Percentiles rank a stretch among this genome's conserved stretches.
phyloP scores from a whole-genome alignment of 1,139 yeast species.

The Pneumocystis jirovecii region DNA sequence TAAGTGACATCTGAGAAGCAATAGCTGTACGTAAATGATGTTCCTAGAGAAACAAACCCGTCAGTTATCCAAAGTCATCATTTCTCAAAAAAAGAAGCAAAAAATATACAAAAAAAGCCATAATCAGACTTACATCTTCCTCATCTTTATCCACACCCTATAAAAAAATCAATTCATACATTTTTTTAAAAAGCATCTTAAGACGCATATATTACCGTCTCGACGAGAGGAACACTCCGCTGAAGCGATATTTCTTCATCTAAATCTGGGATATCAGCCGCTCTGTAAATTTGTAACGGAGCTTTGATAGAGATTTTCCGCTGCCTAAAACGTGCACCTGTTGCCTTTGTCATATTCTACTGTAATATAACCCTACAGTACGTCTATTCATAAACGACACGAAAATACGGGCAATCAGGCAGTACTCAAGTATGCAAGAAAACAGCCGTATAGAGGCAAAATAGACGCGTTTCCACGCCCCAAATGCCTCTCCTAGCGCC shows the following conservation, averaged over 20 bases:
- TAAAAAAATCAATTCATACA: neutral
- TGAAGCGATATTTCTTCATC: constrained; percentile 59
- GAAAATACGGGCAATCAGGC: neutral
- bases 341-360: constrained; percentile 14
- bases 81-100: neutral
- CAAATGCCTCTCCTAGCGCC: neutral
- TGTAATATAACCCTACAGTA: neutral
- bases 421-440: neutral
- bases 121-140: constrained; percentile 38
- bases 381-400: neutral
- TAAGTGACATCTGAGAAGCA: constrained; percentile 49
- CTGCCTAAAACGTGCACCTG: constrained; percentile 44
- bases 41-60: constrained; percentile 29
- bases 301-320: constrained; percentile 85
- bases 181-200: neutral
- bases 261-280: constrained; percentile 62
- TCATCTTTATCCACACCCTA: constrained; percentile 91
- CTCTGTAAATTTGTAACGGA: constrained; percentile 64
- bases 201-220: constrained; percentile 32
- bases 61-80: neutral
- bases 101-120: neutral
- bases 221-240: constrained; percentile 76
- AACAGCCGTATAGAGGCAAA: neutral
- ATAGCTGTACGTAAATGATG: constrained; percentile 88
- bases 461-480: neutral